These are phyloP conservation scores for Sporothrix protearum DNA, from an alignment of 2,329 filamentous ascomycete genomes.

Conservation along the genomic window DNA sequence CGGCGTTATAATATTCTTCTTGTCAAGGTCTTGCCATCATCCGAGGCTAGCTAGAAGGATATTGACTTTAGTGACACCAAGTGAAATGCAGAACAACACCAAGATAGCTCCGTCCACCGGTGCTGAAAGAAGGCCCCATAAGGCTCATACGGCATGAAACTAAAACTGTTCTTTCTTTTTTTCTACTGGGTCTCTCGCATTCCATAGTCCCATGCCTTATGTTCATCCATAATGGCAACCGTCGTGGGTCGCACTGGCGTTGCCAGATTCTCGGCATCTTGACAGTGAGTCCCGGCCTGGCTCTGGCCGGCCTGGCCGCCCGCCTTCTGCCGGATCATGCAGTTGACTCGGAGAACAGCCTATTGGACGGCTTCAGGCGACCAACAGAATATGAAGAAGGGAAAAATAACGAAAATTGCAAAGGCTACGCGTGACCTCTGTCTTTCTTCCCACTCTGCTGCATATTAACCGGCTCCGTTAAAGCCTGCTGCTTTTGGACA, in stretches of 20 bases:
- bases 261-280: background rate
- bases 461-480: too few relatives aligned
- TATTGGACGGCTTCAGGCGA: background rate
- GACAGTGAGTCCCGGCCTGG: background rate
- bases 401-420: too few relatives aligned
- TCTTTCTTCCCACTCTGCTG: too few relatives aligned
- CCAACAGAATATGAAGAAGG: background rate
- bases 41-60: background rate
- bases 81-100: background rate
- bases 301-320: background rate
- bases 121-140: background rate
- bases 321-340: background rate
- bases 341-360: background rate
- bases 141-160: background rate
- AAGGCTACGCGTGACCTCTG: too few relatives aligned
- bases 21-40: too few relatives aligned
- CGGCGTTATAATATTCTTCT: too few relatives aligned
- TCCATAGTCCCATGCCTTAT: background rate
- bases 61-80: background rate
- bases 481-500: too few relatives aligned
- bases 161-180: background rate
- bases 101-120: background rate
- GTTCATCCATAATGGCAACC: background rate
- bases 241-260: background rate
- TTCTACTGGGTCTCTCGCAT: background rate